Evolutionary conservation across 2,329 filamentous ascomycete species (phyloP).

Genomic region (Phaeophleospora eucalypticola): DNA sequence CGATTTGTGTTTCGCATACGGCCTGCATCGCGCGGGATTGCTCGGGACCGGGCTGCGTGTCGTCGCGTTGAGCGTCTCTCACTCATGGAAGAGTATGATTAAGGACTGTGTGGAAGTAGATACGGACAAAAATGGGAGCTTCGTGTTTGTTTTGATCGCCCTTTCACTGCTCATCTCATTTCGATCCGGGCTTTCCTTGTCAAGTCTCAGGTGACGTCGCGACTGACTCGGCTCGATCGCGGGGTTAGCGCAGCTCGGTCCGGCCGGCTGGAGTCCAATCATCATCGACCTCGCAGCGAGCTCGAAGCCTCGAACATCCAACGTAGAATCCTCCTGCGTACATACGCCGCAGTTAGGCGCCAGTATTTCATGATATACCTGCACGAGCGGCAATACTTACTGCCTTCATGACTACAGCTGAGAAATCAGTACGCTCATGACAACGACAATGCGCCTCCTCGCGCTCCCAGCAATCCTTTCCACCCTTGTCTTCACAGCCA

Average conservation of each 20-base stretch:
- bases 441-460: constrained; percentile 13
- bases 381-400: no score
- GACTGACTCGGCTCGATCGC: background rate
- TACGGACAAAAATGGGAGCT: constrained; percentile 1
- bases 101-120: constrained; percentile 1
- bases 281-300: background rate
- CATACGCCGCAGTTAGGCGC: background rate
- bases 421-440: no score
- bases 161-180: background rate
- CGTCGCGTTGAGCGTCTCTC: background rate
- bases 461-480: constrained; percentile 17
- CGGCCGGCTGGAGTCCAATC: background rate
- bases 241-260: background rate
- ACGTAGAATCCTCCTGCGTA: no score
- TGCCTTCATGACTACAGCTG: no score
- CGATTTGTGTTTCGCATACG: constrained; percentile 1
- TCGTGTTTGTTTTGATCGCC: constrained; percentile 3
- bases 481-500: constrained; percentile 9
- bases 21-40: constrained; percentile 1
- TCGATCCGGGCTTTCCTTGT: background rate
- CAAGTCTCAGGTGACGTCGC: background rate
- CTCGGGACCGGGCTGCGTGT: background rate
- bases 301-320: background rate
- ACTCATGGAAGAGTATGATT: background rate
- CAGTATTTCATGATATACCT: background rate